phyloP scores from a whole-genome alignment of 805 yeast species.

The Cyberlindnera samutprakarnensis region DNA sequence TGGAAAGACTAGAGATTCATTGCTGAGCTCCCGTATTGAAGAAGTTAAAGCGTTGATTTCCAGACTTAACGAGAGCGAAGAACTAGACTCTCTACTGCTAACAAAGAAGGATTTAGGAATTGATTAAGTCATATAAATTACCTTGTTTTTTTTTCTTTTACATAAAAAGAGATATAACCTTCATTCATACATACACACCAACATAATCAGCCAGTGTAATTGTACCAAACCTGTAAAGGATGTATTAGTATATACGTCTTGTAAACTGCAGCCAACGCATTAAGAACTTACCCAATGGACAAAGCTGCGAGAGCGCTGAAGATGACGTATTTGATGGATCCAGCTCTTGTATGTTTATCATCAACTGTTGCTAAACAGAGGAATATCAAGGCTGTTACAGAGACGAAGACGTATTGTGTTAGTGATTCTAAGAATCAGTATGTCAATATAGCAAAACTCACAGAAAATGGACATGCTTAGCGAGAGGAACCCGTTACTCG shows the following conservation, averaged over 20 bases:
- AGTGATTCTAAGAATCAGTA: too few species aligned
- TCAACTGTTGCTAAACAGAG: conserved; percentile 1
- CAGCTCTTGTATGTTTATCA: neutral
- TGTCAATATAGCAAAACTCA: too few species aligned
- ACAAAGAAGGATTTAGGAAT: conserved; percentile 38
- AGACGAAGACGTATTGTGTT: too few species aligned
- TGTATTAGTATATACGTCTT: neutral
- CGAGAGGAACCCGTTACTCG: too few species aligned
- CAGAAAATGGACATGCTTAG: too few species aligned
- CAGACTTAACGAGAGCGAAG: conserved; percentile 25
- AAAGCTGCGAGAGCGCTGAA: neutral
- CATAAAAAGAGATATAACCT: neutral
- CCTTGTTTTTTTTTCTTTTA: neutral
- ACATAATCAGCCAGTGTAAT: conserved; percentile 35
- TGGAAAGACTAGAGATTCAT: conserved; percentile 36
- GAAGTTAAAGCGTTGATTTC: conserved; percentile 32
- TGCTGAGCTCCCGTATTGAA: conserved; percentile 35
- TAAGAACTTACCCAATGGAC: conserved; percentile 3
- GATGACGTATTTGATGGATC: conserved; percentile 1
- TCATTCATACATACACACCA: conserved; percentile 35
- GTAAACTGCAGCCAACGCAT: too few species aligned
- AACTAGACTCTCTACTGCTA: conserved; percentile 29
- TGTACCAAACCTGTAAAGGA: conserved; percentile 29
- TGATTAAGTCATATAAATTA: too few species aligned
- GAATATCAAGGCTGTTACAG: conserved; percentile 1